Base-by-base conservation (phyloP, 345 rosid species). In the Eucalyptus victrix region DNA sequence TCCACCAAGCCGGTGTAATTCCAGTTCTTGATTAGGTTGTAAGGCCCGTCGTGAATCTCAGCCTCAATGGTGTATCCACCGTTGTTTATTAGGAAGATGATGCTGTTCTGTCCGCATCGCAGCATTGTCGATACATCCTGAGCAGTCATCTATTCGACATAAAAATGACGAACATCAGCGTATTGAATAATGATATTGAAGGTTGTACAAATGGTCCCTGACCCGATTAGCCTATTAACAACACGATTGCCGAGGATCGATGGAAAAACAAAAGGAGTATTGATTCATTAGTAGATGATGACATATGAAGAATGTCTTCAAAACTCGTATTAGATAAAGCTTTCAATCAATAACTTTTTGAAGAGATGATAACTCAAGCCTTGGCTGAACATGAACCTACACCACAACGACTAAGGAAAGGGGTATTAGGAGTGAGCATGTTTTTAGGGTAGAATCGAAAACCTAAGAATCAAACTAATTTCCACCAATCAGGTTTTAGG, bases 11-110 rank as follows among this genome's bases (percentile, higher is more conserved):
- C 96, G 26, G 96, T 93, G 92, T 96, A 96, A 92, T 95, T 90
- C 97, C 97, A 96, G 91, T 95, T 95, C 94, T 96, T 95, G 69
- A 95, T 95, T 85, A 95, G 95, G n/a, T 95, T 96, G 89, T 96
- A 95, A 8, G 97, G 96, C 15, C 96, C 97, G 12, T 96, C 95
- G 28, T 96, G 96, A 87, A 95, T 95, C 94, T 92, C 95, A 1
- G 92, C 95, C 88, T 95, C 96, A n/a, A 91, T 92, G 34, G 96
- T 95, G 92, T 95, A 95, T 44, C 97, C 97, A 23, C 96, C 97
- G 49, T 95, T 95, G 93, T 95, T 95, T 42, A 95, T 91, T 58
- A 95, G 87, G 96, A 95, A 95, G 60, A 95, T 93, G 89, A 95
- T 93, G 49, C 88, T 90, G 45, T 91, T 95, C 87, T 94, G 96